A percentile compares a stretch with the other conserved stretches of the same genome.
Conservation (phyloP, 2,329 filamentous ascomycete species). For the Bipolaris cookei region DNA sequence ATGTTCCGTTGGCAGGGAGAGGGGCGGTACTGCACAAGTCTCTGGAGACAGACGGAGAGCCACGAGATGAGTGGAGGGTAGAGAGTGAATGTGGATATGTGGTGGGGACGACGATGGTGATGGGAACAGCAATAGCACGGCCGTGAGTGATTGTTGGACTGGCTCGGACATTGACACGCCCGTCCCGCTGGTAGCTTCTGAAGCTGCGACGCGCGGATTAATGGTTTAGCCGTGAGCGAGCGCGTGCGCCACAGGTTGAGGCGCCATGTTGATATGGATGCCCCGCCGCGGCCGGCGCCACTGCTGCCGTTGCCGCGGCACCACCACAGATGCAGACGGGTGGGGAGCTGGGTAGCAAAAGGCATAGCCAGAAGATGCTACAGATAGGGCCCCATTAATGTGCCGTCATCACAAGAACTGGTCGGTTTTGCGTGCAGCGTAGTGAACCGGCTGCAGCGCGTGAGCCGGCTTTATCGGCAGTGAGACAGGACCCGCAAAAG, state of each 20-base stretch:
- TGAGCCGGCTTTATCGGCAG: slow-evolving; percentile 11
- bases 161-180: slow-evolving; percentile 5
- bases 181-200: slow-evolving; percentile 26
- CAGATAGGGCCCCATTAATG: background rate
- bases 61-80: background rate
- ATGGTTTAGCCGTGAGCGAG: slow-evolving; percentile 16
- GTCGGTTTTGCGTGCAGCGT: background rate
- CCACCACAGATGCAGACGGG: background rate
- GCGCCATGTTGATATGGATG: too few species aligned
- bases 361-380: too few species aligned
- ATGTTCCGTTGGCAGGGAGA: slow-evolving; percentile 6
- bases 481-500: slow-evolving; percentile 19
- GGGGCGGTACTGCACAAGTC: background rate
- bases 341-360: background rate
- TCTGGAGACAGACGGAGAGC: background rate
- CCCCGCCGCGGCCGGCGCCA: background rate
- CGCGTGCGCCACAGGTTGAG: background rate
- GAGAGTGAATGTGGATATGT: background rate
- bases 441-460: slow-evolving; percentile 1
- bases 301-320: background rate
- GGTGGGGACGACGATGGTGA: slow-evolving; percentile 8
- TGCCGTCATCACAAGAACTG: too few species aligned
- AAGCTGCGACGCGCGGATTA: slow-evolving; percentile 18
- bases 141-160: slow-evolving; percentile 4
- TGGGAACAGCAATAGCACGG: slow-evolving; percentile 4